Evolutionary conservation across 495 filamentous ascomycete genomes (phyloP).

Genomic region (Daldinia decipiens): DNA sequence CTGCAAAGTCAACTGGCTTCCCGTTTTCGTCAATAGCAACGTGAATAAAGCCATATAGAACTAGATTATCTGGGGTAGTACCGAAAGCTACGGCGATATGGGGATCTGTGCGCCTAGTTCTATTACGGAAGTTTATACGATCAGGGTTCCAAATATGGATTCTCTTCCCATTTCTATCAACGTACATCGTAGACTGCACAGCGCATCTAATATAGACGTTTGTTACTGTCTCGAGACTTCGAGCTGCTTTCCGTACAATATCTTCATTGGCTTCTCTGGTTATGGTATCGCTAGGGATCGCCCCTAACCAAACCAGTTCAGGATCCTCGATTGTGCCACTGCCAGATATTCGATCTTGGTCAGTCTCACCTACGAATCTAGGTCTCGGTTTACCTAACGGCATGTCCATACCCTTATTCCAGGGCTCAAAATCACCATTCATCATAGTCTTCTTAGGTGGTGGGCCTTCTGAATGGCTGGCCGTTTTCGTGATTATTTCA

Average conservation of each 20-base stretch:
- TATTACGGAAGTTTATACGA: conserved; percentile 3
- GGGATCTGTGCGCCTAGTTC: background rate
- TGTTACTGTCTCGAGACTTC: conserved; percentile 13
- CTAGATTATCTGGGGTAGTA: conserved; percentile 20
- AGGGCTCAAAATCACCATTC: background rate
- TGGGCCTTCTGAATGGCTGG: background rate
- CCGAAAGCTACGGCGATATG: conserved; percentile 35
- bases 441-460: background rate
- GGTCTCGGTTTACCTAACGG: conserved; percentile 24
- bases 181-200: conserved; percentile 21
- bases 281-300: conserved; percentile 11
- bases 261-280: conserved; percentile 20
- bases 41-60: conserved; percentile 31
- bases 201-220: conserved; percentile 35
- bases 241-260: conserved; percentile 17
- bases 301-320: conserved; percentile 28
- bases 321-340: conserved; percentile 29
- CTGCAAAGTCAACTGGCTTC: conserved; percentile 18
- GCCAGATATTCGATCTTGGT: conserved; percentile 14
- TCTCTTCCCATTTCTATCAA: conserved; percentile 32
- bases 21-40: conserved; percentile 17
- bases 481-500: background rate
- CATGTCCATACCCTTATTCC: conserved; percentile 32
- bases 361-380: conserved; percentile 15
- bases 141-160: conserved; percentile 29